Evolutionary conservation across 2,329 filamentous ascomycete genomes (phyloP).

Genomic region (Hyphodiscus sp.): DNA sequence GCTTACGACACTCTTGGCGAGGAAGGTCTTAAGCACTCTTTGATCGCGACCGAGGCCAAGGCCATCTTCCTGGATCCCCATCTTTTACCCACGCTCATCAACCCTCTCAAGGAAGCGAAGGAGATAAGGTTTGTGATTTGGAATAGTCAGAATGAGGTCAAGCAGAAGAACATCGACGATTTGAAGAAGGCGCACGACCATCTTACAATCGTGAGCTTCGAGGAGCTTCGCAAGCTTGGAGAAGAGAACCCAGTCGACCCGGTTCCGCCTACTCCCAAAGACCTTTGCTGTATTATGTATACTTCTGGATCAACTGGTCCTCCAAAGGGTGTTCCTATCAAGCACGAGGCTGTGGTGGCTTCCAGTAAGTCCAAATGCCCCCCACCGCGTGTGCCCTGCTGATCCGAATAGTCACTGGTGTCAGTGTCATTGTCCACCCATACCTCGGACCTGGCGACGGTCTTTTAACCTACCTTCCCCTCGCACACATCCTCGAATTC

Average conservation of each 20-base stretch:
- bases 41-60: conserved; percentile 71
- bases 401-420: conserved; percentile 60
- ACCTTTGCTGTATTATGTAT: conserved; percentile 77
- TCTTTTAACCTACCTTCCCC: conserved; percentile 83
- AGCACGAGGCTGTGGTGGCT: conserved; percentile 76
- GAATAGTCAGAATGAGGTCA: conserved; percentile 42
- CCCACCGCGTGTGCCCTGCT: conserved; percentile 43
- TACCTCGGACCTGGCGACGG: conserved; percentile 71
- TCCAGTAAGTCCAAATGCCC: conserved; percentile 64
- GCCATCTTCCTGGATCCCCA: conserved; percentile 85
- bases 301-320: conserved; percentile 86
- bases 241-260: conserved; percentile 60
- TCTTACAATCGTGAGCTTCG: conserved; percentile 45
- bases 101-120: conserved; percentile 48
- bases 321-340: conserved; percentile 83
- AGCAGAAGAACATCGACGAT: conserved; percentile 40
- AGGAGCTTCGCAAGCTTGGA: conserved; percentile 42
- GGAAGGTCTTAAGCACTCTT: conserved; percentile 77
- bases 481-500: conserved; percentile 94
- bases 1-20: conserved; percentile 90
- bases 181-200: conserved; percentile 50
- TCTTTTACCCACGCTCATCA: conserved; percentile 55
- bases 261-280: conserved; percentile 65
- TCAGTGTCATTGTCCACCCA: conserved; percentile 68
- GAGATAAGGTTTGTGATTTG: conserved; percentile 47